Conservation (phyloP, 306 rosid genomes). For the Oxytropis ochrocephala region DNA sequence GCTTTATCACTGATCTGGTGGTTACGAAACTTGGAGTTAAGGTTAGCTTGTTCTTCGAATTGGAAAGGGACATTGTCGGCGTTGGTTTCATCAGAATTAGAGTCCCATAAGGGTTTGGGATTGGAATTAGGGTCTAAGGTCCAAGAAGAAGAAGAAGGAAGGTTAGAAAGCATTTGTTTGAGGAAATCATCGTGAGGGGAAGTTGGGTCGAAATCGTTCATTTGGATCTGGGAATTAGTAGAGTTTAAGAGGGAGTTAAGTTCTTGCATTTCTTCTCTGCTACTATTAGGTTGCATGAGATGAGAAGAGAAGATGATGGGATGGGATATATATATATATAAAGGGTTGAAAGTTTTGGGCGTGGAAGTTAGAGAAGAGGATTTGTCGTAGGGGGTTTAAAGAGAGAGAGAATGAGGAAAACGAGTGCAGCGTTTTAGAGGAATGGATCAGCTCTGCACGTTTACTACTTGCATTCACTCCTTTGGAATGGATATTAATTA, state of each 20-base stretch:
- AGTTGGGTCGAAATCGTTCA: slow-evolving; percentile 40
- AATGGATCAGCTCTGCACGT: neutral
- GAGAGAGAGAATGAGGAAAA: neutral
- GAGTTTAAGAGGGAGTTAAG: slow-evolving; percentile 55
- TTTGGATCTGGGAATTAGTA: slow-evolving; percentile 30
- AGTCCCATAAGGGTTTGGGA: slow-evolving; percentile 46
- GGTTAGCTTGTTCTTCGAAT: slow-evolving; percentile 48
- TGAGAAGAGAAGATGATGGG: neutral
- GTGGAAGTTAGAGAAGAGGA: neutral
- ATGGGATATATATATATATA: no score
- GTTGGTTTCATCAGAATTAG: slow-evolving; percentile 10
- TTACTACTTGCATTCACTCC: neutral
- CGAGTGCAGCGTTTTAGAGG: neutral
- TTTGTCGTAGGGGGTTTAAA: neutral
- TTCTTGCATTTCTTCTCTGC: slow-evolving; percentile 66
- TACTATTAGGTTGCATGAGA: slow-evolving; percentile 56
- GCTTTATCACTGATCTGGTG: slow-evolving; percentile 61
- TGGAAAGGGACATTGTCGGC: slow-evolving; percentile 33
- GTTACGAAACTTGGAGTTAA: slow-evolving; percentile 62
- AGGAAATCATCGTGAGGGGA: slow-evolving; percentile 78
- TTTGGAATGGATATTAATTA: neutral
- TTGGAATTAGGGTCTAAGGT: slow-evolving; percentile 30
- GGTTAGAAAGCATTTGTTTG: slow-evolving; percentile 78
- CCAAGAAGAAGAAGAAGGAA: slow-evolving; percentile 56
- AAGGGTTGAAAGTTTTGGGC: neutral